Evolutionary conservation across 345 rosid species (phyloP).

Genomic region (Eucalyptus cladocalyx): DNA sequence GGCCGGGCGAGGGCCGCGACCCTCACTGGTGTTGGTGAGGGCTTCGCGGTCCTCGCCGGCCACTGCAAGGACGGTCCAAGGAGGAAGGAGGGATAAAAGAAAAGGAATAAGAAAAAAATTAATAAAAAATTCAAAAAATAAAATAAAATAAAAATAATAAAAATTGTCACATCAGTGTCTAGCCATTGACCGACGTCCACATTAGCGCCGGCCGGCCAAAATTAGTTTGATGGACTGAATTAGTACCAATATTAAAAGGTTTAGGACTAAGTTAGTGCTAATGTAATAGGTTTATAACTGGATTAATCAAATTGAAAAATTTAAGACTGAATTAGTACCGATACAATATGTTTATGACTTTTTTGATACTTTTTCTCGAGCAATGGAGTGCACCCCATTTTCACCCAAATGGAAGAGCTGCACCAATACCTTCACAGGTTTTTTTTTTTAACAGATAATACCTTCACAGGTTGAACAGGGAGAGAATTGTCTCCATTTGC

Average conservation of each 20-base stretch:
- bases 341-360: accelerated
- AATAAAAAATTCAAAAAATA: too few species aligned
- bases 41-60: accelerated
- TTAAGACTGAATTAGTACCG: accelerated
- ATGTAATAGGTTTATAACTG: too few species aligned
- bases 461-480: not conserved
- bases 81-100: too few species aligned
- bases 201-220: accelerated
- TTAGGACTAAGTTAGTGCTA: too few species aligned
- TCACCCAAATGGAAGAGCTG: not conserved
- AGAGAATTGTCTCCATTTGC: not conserved
- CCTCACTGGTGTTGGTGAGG: accelerated
- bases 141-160: too few species aligned
- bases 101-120: too few species aligned
- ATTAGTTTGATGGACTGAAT: too few species aligned
- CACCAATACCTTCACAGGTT: not conserved
- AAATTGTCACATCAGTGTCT: accelerated
- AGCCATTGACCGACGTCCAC: too few species aligned
- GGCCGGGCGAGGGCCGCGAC: too few species aligned
- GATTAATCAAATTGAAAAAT: too few species aligned
- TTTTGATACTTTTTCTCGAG: accelerated
- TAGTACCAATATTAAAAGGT: accelerated
- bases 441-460: too few species aligned
- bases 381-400: not conserved
- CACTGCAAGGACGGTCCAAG: too few species aligned